Evolutionary conservation across 805 yeast species (phyloP), one percentile per base, ranked within the genome.

Genomic region (Schwanniomyces pseudopolymorphus): DNA sequence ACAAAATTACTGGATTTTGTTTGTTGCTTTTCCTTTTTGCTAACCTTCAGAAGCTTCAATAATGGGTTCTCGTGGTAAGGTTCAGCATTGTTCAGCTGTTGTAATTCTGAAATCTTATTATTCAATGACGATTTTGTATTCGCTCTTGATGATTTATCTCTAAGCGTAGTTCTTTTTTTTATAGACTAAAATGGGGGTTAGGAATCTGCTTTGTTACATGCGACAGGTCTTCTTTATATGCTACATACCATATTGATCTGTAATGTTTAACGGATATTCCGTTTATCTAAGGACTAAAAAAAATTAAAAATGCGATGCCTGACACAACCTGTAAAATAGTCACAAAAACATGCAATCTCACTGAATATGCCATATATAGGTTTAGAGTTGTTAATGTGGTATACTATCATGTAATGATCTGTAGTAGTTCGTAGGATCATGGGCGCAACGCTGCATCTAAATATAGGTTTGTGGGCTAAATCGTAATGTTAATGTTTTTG

Each of bases 11-110:
- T 70, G 26, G 72, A 57, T 52, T 71, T 77, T 26, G 58, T 64
- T 37, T 52, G 56, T 39, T 70, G 77, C 51, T 80, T 83, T 19
- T 78, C 83, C 58, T 71, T 79, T 60, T 81, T 82, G 1, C 80
- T 67, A 25, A 71, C 71, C 50, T 79, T 79, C 54, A 67, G 72
- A 44, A 76, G 75, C 53, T 81, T 82, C 37, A 83, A 64, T 56
- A 78, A 74, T 1, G 86, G 80, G 49, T 71, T 72, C 45, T 68
- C 74, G 42, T 69, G 66, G 47, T 56, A 61, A 3, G 50, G 48
- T 10, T 44, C 49, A 19, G 49, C 47, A 2, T 48, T 40, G n/a
- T 44, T 41, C 31, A 62, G 54, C 40, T 55, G 51, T 39, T 56
- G 55, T 47, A 65, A 60, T 46, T 58, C 66, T 2, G 61, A 53